Base-by-base conservation (phyloP, 257 asterid genomes). In the Phtheirospermum japonicum region DNA sequence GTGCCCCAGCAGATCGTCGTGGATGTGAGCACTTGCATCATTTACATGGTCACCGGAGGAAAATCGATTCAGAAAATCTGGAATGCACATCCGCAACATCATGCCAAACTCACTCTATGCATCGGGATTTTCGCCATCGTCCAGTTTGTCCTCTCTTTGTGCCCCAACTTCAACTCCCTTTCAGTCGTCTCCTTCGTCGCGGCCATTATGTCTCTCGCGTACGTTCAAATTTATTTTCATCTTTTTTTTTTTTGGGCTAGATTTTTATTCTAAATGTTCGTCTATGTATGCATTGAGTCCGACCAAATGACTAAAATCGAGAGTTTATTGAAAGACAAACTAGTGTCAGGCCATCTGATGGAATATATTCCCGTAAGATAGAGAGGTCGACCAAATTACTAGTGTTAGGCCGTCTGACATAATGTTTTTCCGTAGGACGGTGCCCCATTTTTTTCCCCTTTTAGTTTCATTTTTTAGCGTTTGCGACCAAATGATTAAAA, bases 41-140 rank as follows among this genome's bases (percentile, higher is more conserved):
- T 85, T 4, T 88, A 86, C 82, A 73, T 88, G 90, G 95, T 88
- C 9, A 88, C 95, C 0, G 95, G 96, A 0, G 95, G 96, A 0
- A 76, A 72, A 36, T 88, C 91, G 0, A 43, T 88, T 28, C 57
- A 79, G 77, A 85, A 88, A 42, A 58, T 82, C 63, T 79, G 75
- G 6, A 75, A 77, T 1, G 40, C 49, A 62, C 10, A 0, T 9
- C 42, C 42, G 42, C 42, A 36, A 6, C 42, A 9, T 9, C 10
- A 36, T 6, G 1, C 4, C 2, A 36, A 4, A 1, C 42, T 36
- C 42, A 36, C 42, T 36, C 7, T 6, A 1, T 36, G 11, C 75
- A 82, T 86, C 70, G 0, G 66, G 31, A 71, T 85, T 2, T 88
- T 88, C 16, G 81, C 75, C 13, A 51, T 69, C 0, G 63, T 71